A percentile compares a stretch with the other conserved stretches of the same genome.
Evolutionary conservation across 257 asterid genomes (phyloP).

Genomic region (Salvia hispanica): DNA sequence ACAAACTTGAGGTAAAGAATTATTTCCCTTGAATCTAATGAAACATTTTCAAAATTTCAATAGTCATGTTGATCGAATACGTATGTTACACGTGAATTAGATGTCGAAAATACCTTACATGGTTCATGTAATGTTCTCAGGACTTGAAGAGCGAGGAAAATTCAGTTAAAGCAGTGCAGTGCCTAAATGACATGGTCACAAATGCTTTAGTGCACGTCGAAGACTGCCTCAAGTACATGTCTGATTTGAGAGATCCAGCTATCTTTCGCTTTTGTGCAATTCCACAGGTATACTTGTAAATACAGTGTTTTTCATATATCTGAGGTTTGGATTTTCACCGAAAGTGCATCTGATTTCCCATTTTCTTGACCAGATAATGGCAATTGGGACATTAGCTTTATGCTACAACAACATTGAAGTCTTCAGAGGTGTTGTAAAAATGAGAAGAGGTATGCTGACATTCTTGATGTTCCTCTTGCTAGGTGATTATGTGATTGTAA

Average conservation of each 20-base stretch:
- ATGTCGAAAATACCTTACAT: constrained; percentile 13
- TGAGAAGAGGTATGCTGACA: constrained; percentile 88
- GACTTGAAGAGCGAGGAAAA: constrained; percentile 79
- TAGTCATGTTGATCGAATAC: constrained; percentile 24
- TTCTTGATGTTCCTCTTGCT: constrained; percentile 26
- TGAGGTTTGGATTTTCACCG: constrained; percentile 16
- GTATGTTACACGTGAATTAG: neutral
- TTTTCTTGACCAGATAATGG: constrained; percentile 71
- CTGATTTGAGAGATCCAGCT: constrained; percentile 71
- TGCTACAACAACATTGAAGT: constrained; percentile 93
- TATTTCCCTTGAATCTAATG: constrained; percentile 17
- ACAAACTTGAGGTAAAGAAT: constrained; percentile 80
- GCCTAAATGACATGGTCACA: constrained; percentile 96
- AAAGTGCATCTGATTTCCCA: constrained; percentile 32
- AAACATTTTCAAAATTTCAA: neutral
- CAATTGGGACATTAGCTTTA: constrained; percentile 90
- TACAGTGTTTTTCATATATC: constrained; percentile 16
- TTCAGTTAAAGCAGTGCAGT: constrained; percentile 89
- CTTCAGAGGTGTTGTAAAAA: constrained; percentile 91
- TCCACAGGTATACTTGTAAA: constrained; percentile 71
- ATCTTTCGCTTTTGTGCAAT: constrained; percentile 94
- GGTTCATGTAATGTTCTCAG: constrained; percentile 46
- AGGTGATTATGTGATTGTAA: neutral
- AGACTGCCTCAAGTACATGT: constrained; percentile 78
- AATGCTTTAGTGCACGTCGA: constrained; percentile 80